A percentile compares a stretch with the other conserved stretches of the same genome.
Evolutionary conservation across 352 stramenopile genomes (phyloP).

Genomic region (Phytophthora litchii): DNA sequence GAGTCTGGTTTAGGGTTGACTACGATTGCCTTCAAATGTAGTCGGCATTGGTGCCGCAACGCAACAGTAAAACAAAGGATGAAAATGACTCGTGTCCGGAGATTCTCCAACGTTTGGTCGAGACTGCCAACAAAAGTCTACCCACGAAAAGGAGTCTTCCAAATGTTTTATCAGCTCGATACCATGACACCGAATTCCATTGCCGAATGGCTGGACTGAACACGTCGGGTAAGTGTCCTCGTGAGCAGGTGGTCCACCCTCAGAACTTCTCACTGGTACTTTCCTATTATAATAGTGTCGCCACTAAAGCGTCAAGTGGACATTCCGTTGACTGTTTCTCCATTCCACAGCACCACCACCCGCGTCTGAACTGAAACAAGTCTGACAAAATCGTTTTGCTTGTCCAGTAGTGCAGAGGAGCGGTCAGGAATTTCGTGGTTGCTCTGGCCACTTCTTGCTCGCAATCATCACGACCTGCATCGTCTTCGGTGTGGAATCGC

Average conservation of each 20-base stretch:
- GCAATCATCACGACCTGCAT: slow-evolving; percentile 2
- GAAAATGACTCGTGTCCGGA: no score
- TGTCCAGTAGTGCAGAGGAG: slow-evolving; percentile 14
- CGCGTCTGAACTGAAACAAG: slow-evolving; percentile 15
- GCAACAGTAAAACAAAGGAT: no score
- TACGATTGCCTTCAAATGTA: no score
- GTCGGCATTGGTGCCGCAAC: no score
- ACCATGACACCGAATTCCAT: background rate
- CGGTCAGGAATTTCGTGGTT: background rate
- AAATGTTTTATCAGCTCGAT: background rate
- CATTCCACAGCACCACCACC: slow-evolving; percentile 10
- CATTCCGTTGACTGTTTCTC: slow-evolving; percentile 18
- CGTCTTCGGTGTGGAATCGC: slow-evolving; percentile 10
- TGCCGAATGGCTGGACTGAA: slow-evolving; percentile 8
- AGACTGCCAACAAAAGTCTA: no score
- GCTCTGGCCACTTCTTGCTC: slow-evolving; percentile 23
- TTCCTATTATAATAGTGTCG: slow-evolving; percentile 2
- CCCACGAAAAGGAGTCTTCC: no score
- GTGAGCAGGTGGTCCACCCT: background rate
- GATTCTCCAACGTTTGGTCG: no score
- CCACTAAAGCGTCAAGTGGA: slow-evolving; percentile 11
- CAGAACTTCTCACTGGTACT: background rate
- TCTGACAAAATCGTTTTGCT: background rate
- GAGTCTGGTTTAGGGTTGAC: no score
- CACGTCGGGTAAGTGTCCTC: background rate